Evolutionary conservation across 345 rosid genomes (phyloP).

Genomic region (Acer saccharum): DNA sequence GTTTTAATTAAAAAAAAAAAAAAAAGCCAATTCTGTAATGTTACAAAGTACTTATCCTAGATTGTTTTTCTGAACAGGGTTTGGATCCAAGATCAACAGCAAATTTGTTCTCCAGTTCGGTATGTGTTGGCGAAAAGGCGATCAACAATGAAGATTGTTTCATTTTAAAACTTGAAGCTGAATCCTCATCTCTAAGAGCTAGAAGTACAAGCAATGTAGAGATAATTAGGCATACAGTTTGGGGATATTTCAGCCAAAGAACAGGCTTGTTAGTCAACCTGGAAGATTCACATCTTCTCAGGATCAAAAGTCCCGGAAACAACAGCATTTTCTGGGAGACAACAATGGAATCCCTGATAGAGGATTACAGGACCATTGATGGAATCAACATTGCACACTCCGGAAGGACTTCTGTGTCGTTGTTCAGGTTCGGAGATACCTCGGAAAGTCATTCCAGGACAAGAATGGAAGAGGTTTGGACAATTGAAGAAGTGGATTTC

Average conservation of each 20-base stretch:
- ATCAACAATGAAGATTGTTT: slow-evolving; percentile 76
- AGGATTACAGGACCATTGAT: slow-evolving; percentile 74
- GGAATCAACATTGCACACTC: slow-evolving; percentile 82
- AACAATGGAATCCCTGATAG: slow-evolving; percentile 74
- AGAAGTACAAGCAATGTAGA: slow-evolving; percentile 75
- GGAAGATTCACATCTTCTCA: slow-evolving; percentile 79
- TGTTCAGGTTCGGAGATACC: slow-evolving; percentile 67
- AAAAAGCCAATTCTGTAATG: no score
- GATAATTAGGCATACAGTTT: slow-evolving; percentile 74
- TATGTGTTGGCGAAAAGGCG: slow-evolving; percentile 75
- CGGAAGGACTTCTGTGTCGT: slow-evolving; percentile 68
- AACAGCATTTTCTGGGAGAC: slow-evolving; percentile 88
- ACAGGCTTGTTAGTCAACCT: slow-evolving; percentile 78
- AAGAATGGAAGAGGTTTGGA: slow-evolving; percentile 89
- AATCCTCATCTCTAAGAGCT: slow-evolving; percentile 50
- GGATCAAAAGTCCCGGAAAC: slow-evolving; percentile 54
- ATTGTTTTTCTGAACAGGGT: slow-evolving; percentile 50
- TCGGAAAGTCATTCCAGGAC: slow-evolving; percentile 73
- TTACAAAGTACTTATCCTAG: not conserved
- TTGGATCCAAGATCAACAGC: slow-evolving; percentile 88
- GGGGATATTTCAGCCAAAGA: slow-evolving; percentile 95
- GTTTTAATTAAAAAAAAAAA: no score
- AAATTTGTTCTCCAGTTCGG: slow-evolving; percentile 59
- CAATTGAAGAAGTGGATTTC: slow-evolving; percentile 88
- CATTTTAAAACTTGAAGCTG: slow-evolving; percentile 72